Percentiles rank a stretch among this genome's conserved stretches.
phyloP scores from a whole-genome alignment of 1,284 basidiomycete species.

The Trametes hirsuta region DNA sequence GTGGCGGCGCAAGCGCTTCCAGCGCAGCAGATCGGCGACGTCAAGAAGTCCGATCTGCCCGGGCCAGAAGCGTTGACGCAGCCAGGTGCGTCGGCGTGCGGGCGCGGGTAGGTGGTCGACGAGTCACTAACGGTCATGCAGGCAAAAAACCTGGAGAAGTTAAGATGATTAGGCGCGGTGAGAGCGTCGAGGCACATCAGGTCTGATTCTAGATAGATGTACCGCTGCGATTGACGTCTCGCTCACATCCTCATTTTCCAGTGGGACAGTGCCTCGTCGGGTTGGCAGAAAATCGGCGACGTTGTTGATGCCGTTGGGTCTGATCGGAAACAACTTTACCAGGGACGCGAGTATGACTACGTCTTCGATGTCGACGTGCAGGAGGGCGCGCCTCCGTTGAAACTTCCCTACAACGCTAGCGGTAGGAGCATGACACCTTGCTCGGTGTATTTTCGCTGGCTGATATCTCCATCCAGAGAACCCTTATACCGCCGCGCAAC shows the following conservation, averaged over 20 bases:
- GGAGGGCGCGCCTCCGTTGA: conserved; percentile 91
- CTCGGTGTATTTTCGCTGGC: not conserved
- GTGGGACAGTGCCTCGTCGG: conserved; percentile 75
- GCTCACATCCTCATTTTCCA: conserved; percentile 30
- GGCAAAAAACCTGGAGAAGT: conserved; percentile 93
- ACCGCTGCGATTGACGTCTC: not conserved
- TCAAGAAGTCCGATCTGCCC: conserved; percentile 88
- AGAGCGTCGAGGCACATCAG: conserved; percentile 86
- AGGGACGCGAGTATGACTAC: conserved; percentile 97
- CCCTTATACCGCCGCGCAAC: conserved; percentile 88
- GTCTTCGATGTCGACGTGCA: conserved; percentile 98
- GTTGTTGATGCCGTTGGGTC: conserved; percentile 94
- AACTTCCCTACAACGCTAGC: conserved; percentile 90
- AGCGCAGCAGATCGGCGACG: conserved; percentile 86
- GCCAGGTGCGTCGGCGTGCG: conserved; percentile 57
- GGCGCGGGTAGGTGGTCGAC: conserved; percentile 3
- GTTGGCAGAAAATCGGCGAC: conserved; percentile 94
- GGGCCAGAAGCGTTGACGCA: conserved; percentile 78
- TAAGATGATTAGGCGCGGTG: conserved; percentile 84
- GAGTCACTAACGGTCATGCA: conserved; percentile 33
- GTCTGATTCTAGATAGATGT: conserved; percentile 41
- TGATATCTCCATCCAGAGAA: conserved; percentile 65
- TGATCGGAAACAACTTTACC: conserved; percentile 83
- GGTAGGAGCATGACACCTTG: conserved; percentile 50
- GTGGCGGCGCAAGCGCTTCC: conserved; percentile 75